Conservation (phyloP, 2,329 filamentous ascomycete genomes). For the Penicillium corylophilum region DNA sequence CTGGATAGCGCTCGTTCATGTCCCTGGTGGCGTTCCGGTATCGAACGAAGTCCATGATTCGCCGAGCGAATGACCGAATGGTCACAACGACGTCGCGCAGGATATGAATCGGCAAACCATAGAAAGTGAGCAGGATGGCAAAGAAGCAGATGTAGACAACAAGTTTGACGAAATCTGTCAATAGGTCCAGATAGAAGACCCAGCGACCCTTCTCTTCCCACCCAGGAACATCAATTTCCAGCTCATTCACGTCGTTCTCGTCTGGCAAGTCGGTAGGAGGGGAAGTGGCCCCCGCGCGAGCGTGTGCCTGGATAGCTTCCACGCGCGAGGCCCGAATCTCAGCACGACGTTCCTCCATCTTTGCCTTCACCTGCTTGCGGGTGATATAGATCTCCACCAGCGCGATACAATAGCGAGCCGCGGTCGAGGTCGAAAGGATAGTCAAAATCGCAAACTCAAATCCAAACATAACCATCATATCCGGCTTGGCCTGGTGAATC, state of each 20-base stretch:
- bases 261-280: constrained; percentile 52
- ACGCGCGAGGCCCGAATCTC: constrained; percentile 61
- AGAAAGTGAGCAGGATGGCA: constrained; percentile 86
- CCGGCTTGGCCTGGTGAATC: constrained; percentile 81
- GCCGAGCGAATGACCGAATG: constrained; percentile 83
- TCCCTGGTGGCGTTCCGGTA: constrained; percentile 90
- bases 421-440: constrained; percentile 76
- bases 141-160: constrained; percentile 90
- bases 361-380: constrained; percentile 68
- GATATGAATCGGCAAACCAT: constrained; percentile 93
- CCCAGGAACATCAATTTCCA: constrained; percentile 90
- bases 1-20: constrained; percentile 87
- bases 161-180: constrained; percentile 87
- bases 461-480: constrained; percentile 99
- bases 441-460: constrained; percentile 92
- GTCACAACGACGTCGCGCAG: constrained; percentile 95
- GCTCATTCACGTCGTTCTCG: constrained; percentile 80
- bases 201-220: constrained; percentile 97
- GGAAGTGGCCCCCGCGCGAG: constrained; percentile 37
- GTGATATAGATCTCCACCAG: constrained; percentile 75
- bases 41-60: constrained; percentile 81
- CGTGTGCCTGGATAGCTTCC: constrained; percentile 45
- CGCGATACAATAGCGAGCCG: constrained; percentile 73
- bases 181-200: constrained; percentile 81
- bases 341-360: constrained; percentile 65